These are phyloP conservation scores for Psilocybe sp. DNA, from an alignment of 768 basidiomycete species.

Conservation along the genomic window DNA sequence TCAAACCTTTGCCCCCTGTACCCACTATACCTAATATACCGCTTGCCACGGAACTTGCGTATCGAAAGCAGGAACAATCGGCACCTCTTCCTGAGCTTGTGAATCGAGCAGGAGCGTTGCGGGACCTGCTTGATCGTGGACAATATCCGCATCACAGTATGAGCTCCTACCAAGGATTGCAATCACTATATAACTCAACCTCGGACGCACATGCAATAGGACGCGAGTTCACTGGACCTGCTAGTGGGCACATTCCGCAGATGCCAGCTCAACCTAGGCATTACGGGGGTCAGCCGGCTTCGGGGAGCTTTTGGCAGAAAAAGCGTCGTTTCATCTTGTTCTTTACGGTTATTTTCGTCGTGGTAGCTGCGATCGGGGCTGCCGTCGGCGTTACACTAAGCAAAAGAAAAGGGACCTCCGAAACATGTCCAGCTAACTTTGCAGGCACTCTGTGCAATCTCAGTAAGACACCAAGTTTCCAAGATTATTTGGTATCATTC, in stretches of 20 bases:
- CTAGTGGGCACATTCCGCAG: too few relatives aligned
- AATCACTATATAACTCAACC: background rate
- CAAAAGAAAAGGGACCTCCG: conserved; percentile 15
- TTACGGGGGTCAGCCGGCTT: background rate
- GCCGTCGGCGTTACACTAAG: conserved; percentile 42
- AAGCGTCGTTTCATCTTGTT: conserved; percentile 14
- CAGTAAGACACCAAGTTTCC: conserved; percentile 33
- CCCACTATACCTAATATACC: conserved; percentile 49
- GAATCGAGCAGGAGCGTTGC: conserved; percentile 46
- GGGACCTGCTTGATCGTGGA: conserved; percentile 50
- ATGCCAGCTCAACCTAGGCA: too few relatives aligned
- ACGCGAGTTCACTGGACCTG: too few relatives aligned
- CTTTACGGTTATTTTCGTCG: conserved; percentile 27
- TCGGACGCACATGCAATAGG: too few relatives aligned
- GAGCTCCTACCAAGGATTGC: conserved; percentile 20
- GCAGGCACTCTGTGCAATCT: conserved; percentile 55
- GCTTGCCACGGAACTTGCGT: conserved; percentile 36
- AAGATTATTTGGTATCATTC: background rate
- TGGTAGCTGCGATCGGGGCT: conserved; percentile 40
- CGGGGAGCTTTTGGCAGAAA: background rate
- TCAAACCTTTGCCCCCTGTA: conserved; percentile 59
- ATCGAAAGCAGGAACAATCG: conserved; percentile 42
- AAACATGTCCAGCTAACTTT: conserved; percentile 38
- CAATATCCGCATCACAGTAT: conserved; percentile 50
- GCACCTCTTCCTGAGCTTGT: conserved; percentile 50